Evolutionary conservation across 2,329 filamentous ascomycete genomes (phyloP).

Genomic region (Fusarium concolor): DNA sequence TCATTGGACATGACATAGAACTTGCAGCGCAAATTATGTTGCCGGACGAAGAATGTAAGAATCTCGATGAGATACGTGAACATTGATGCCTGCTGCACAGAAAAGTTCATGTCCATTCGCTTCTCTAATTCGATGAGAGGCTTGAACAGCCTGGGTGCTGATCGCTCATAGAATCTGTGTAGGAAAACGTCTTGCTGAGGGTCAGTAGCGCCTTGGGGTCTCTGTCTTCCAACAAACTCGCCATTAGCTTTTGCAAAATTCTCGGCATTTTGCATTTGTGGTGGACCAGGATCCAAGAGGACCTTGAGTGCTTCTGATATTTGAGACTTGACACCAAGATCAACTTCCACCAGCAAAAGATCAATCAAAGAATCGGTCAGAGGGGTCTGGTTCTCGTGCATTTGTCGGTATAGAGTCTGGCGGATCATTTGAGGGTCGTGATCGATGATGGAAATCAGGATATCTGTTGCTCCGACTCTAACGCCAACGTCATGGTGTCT

Average conservation of each 20-base stretch:
- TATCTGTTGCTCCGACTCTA: constrained; percentile 91
- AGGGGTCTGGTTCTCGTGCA: constrained; percentile 85
- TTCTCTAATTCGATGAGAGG: constrained; percentile 85
- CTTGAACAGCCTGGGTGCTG: constrained; percentile 85
- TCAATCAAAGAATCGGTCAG: constrained; percentile 94
- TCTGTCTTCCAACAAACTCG: constrained; percentile 74
- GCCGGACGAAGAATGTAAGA: constrained; percentile 91
- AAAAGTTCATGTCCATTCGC: constrained; percentile 75
- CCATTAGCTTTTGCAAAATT: constrained; percentile 71
- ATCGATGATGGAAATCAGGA: constrained; percentile 93
- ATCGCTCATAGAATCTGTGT: constrained; percentile 88
- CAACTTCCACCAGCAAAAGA: constrained; percentile 87
- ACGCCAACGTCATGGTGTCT: constrained; percentile 86
- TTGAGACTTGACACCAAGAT: constrained; percentile 94
- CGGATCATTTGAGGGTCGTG: constrained; percentile 96
- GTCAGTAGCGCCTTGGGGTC: constrained; percentile 65
- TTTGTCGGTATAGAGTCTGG: constrained; percentile 90
- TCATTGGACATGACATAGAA: constrained; percentile 86
- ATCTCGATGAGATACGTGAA: constrained; percentile 94
- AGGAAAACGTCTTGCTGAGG: constrained; percentile 88
- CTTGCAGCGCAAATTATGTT: constrained; percentile 87
- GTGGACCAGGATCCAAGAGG: constrained; percentile 77
- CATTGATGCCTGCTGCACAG: constrained; percentile 86
- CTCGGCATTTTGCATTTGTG: constrained; percentile 61
- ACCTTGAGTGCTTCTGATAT: constrained; percentile 96